Percentiles rank a stretch among this genome's conserved stretches.
phyloP scores from a whole-genome alignment of 768 basidiomycete genomes.

The Trametes sanguinea region DNA sequence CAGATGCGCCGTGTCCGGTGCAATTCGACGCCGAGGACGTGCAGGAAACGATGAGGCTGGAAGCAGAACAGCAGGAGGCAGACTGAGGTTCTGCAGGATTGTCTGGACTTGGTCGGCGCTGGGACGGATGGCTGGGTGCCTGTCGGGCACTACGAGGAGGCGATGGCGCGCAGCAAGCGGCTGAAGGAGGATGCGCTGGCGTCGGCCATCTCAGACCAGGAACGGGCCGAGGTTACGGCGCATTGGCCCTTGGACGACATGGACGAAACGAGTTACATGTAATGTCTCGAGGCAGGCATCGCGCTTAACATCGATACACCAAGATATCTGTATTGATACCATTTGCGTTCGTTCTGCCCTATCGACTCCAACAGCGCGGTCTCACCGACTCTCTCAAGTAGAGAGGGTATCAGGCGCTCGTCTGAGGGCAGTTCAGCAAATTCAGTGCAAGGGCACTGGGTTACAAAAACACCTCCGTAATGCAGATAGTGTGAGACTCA shows the following conservation, averaged over 20 bases:
- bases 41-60: conserved; percentile 42
- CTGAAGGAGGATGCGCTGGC: conserved; percentile 39
- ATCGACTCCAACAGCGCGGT: no score
- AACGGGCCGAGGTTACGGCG: conserved; percentile 40
- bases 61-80: conserved; percentile 32
- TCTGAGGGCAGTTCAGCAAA: no score
- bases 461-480: no score
- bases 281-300: neutral
- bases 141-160: conserved; percentile 42
- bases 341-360: no score
- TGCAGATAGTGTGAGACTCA: no score
- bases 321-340: no score
- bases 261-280: neutral
- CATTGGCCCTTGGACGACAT: conserved; percentile 47
- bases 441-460: no score
- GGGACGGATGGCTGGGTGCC: conserved; percentile 46
- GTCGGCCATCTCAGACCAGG: conserved; percentile 33
- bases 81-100: conserved; percentile 35
- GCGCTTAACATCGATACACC: no score
- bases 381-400: no score
- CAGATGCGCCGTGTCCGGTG: conserved; percentile 29
- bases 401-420: no score
- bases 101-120: conserved; percentile 36
- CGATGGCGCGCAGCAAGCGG: conserved; percentile 36
- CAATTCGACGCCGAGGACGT: conserved; percentile 41